A percentile compares a stretch with the other conserved stretches of the same genome.
Conservation (phyloP, 2,329 filamentous ascomycete genomes). For the Colletotrichum sp. region DNA sequence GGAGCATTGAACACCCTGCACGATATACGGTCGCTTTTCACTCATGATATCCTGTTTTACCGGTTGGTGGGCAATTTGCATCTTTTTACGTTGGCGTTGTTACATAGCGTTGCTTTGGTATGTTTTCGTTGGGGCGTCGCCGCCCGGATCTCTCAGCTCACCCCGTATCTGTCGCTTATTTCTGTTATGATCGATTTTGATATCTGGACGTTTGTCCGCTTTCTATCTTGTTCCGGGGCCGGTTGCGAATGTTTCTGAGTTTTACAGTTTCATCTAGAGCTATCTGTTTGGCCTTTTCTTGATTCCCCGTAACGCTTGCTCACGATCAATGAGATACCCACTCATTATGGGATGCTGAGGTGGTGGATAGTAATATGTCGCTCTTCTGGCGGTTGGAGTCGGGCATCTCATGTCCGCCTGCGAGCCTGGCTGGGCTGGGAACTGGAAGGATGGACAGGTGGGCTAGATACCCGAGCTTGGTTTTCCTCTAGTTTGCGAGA, state of each 20-base stretch:
- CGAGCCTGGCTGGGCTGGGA: not conserved
- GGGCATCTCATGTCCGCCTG: not conserved
- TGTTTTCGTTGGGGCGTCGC: not conserved
- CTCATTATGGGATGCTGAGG: not conserved
- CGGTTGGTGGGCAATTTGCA: not conserved
- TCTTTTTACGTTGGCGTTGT: slow-evolving; percentile 5
- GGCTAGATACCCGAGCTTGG: not conserved
- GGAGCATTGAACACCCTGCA: not conserved
- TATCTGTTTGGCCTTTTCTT: not conserved
- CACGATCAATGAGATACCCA: slow-evolving; percentile 20
- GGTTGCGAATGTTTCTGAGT: not conserved
- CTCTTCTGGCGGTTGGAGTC: not conserved
- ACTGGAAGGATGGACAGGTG: not conserved
- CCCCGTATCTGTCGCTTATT: not conserved
- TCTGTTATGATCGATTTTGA: not conserved
- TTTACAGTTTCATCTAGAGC: slow-evolving; percentile 5
- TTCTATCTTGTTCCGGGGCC: not conserved
- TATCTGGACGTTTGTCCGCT: not conserved
- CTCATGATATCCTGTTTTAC: slow-evolving; percentile 13
- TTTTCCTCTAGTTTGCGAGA: not conserved
- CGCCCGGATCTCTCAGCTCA: not conserved
- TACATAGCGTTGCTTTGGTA: slow-evolving; percentile 17
- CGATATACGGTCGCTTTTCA: slow-evolving; percentile 9
- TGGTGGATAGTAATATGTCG: slow-evolving; percentile 10
- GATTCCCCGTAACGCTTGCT: slow-evolving; percentile 12